These are phyloP conservation scores for Brassica balearica DNA, from an alignment of 441 rosid species.

Conservation along the genomic window DNA sequence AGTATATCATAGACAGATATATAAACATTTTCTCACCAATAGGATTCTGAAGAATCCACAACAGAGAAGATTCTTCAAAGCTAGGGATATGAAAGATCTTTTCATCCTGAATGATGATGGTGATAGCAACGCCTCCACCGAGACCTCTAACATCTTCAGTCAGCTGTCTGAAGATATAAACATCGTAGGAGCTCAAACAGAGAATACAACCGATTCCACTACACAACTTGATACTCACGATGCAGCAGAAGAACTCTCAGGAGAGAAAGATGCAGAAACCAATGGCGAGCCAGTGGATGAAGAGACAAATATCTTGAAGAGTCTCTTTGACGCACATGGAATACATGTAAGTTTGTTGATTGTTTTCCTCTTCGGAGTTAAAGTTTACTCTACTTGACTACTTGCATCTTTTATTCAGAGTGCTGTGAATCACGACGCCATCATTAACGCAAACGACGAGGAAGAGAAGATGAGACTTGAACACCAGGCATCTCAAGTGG, in stretches of 20 bases:
- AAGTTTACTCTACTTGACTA: neutral
- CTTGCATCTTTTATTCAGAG: constrained; percentile 54
- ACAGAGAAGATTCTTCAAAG: constrained; percentile 92
- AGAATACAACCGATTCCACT: constrained; percentile 37
- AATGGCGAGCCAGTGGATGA: constrained; percentile 59
- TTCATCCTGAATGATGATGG: constrained; percentile 77
- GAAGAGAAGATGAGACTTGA: constrained; percentile 87
- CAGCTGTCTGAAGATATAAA: constrained; percentile 78
- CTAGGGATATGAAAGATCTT: constrained; percentile 97
- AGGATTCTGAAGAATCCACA: constrained; percentile 95
- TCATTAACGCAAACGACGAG: constrained; percentile 71
- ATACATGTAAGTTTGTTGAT: constrained; percentile 71
- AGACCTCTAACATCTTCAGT: constrained; percentile 86
- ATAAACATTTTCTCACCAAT: constrained; percentile 96
- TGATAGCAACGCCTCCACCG: constrained; percentile 67
- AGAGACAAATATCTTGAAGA: constrained; percentile 81
- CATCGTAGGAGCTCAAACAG: constrained; percentile 63
- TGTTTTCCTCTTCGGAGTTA: neutral
- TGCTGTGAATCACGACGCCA: constrained; percentile 89
- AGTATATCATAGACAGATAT: constrained; percentile 95
- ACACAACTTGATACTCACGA: constrained; percentile 41
- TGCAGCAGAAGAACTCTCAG: constrained; percentile 48
- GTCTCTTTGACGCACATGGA: constrained; percentile 85
- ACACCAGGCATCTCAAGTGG: constrained; percentile 91
- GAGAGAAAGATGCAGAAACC: constrained; percentile 57